These are phyloP conservation scores for Hymenoscyphus linearis DNA, from an alignment of 2,329 filamentous ascomycete genomes.

Conservation along the genomic window DNA sequence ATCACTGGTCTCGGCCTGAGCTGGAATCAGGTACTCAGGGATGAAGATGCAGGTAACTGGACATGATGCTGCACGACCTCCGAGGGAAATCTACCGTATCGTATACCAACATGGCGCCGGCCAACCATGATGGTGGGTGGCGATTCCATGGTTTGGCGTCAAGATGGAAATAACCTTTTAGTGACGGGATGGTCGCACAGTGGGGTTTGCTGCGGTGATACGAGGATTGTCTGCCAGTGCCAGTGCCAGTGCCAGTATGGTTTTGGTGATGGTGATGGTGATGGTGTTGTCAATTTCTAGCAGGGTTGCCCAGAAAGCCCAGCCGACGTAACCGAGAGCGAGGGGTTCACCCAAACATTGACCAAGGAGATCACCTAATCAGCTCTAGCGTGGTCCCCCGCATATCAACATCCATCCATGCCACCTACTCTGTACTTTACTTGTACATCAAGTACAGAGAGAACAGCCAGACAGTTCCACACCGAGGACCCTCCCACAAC, in stretches of 20 bases:
- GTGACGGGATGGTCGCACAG: neutral
- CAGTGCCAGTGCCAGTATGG: too few relatives aligned
- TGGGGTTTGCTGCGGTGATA: neutral
- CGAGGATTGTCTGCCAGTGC: too few relatives aligned
- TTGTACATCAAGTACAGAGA: neutral
- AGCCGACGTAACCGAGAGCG: too few relatives aligned
- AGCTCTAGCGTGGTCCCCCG: too few relatives aligned
- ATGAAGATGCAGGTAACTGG: neutral
- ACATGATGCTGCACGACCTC: neutral
- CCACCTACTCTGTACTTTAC: neutral
- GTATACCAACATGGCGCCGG: neutral
- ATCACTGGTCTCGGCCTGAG: neutral
- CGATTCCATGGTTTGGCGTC: neutral
- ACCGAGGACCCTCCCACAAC: neutral
- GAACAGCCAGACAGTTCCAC: neutral
- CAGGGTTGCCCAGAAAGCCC: neutral
- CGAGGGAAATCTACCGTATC: neutral
- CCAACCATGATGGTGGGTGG: neutral
- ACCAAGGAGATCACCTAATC: too few relatives aligned
- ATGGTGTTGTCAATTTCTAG: neutral
- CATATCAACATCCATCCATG: neutral
- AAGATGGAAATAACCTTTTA: neutral
- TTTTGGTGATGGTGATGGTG: neutral
- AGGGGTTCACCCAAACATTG: too few relatives aligned
- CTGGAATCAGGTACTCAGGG: neutral